Percentiles rank a stretch among this genome's conserved stretches.
These are phyloP conservation scores for Turnera subulata DNA, from an alignment of 345 rosid genomes.

Conservation along the genomic window DNA sequence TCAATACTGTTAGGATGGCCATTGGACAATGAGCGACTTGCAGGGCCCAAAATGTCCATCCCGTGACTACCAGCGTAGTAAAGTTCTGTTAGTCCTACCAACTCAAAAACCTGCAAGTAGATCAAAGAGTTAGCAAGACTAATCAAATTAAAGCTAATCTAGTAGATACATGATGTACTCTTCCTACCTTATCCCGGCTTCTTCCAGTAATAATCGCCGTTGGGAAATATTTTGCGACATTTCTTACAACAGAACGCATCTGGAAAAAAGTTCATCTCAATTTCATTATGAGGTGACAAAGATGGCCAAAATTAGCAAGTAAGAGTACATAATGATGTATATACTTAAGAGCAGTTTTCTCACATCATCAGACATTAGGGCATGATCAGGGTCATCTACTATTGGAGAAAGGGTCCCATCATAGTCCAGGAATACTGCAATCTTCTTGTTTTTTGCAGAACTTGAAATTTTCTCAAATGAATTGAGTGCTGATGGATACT, in stretches of 20 bases:
- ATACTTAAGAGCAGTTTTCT: constrained; percentile 20
- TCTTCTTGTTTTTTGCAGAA: constrained; percentile 61
- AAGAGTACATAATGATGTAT: background rate
- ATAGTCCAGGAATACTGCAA: constrained; percentile 83
- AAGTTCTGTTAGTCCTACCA: constrained; percentile 91
- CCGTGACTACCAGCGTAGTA: constrained; percentile 99
- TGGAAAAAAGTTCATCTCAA: constrained; percentile 18
- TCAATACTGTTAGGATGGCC: constrained; percentile 44
- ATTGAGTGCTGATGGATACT: constrained; percentile 78
- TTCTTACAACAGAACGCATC: constrained; percentile 92
- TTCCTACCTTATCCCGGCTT: constrained; percentile 77
- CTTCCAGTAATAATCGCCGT: constrained; percentile 97
- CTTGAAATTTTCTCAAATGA: constrained; percentile 53
- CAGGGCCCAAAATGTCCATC: constrained; percentile 91
- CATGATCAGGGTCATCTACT: constrained; percentile 80
- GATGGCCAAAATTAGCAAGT: background rate
- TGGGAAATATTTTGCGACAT: constrained; percentile 69
- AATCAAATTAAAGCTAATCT: background rate
- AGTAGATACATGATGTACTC: background rate
- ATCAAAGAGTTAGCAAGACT: constrained; percentile 6
- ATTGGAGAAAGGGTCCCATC: constrained; percentile 96
- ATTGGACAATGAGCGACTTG: constrained; percentile 30
- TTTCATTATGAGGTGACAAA: background rate
- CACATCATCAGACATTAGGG: constrained; percentile 73
- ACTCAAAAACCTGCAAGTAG: constrained; percentile 55